Conservation (phyloP, 192 early-diverging fungal species). For the Backusella mclennaniae region DNA sequence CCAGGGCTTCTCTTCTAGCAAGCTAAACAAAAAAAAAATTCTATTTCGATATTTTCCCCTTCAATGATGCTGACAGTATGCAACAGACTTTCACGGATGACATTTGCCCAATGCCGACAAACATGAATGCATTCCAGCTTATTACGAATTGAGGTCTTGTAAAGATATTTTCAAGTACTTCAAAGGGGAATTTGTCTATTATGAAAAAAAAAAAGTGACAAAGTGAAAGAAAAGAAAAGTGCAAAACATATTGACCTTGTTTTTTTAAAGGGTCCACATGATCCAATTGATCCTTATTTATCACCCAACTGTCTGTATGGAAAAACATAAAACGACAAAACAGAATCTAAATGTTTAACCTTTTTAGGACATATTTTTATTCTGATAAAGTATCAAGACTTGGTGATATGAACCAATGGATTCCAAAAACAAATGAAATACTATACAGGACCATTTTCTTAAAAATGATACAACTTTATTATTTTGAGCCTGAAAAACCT, state of each 20-base stretch:
- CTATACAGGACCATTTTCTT: too few relatives aligned
- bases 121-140: background rate
- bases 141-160: background rate
- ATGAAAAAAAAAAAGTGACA: background rate
- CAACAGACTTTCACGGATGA: background rate
- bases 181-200: background rate
- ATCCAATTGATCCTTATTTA: background rate
- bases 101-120: background rate
- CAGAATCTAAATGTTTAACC: background rate
- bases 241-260: too few relatives aligned
- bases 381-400: background rate
- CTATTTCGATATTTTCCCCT: background rate
- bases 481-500: too few relatives aligned
- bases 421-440: too few relatives aligned
- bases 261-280: too few relatives aligned
- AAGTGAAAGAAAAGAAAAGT: background rate
- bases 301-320: background rate
- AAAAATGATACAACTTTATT: too few relatives aligned
- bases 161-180: background rate
- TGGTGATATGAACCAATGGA: too few relatives aligned
- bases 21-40: background rate
- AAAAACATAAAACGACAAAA: background rate
- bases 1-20: background rate
- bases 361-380: background rate
- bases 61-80: background rate